Base-by-base conservation (phyloP, 495 filamentous ascomycete species). In the Neurospora discreta region DNA sequence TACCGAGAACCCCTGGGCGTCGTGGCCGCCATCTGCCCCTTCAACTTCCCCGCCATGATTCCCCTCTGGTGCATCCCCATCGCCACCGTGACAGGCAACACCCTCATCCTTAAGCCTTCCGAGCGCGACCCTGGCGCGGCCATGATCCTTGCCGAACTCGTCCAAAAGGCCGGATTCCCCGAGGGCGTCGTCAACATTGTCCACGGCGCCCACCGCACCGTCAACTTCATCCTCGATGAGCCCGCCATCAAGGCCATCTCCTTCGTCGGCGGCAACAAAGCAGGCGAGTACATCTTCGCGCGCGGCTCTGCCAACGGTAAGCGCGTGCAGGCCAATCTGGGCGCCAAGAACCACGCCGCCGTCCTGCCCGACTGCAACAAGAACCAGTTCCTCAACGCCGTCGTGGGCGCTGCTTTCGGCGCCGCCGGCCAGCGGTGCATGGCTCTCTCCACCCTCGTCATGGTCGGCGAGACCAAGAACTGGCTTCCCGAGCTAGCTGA, bases 31-130 rank as follows among this genome's bases (percentile, higher is more conserved):
- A 99, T 99, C 74, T 99, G 96, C 84, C 95, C 95, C 23, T 99
- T 99, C 81, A 99, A 99, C 85, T 99, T 99, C 85, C 95, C 95
- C 52, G 95, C 95, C 74, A 99, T 99, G 95, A 99, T 99, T 82
- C 95, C 95, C 23, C 85, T 99, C 10, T 99, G 95, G 95, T 96
- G 88, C 70, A 96, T 98, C 71, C 96, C 95, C 23, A 89, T 98
- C 78, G 96, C 95, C 46, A 97, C 94, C 15, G 88, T 96, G 3
- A 96, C 93, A 13, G 96, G 95, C 68, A 99, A 99, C 84, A 95
- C 92, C 38, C 83, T 98, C 73, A 89, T 99, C 76, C 82, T 99
- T 71, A 99, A 99, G 87, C 95, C 95, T 5, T 99, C 95, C 0
- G 95, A 99, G 85, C 92, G 95, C 73, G 95, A 98, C 74, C 95